Base-by-base conservation (phyloP, 2,329 filamentous ascomycete genomes). In the Didymella sp. region DNA sequence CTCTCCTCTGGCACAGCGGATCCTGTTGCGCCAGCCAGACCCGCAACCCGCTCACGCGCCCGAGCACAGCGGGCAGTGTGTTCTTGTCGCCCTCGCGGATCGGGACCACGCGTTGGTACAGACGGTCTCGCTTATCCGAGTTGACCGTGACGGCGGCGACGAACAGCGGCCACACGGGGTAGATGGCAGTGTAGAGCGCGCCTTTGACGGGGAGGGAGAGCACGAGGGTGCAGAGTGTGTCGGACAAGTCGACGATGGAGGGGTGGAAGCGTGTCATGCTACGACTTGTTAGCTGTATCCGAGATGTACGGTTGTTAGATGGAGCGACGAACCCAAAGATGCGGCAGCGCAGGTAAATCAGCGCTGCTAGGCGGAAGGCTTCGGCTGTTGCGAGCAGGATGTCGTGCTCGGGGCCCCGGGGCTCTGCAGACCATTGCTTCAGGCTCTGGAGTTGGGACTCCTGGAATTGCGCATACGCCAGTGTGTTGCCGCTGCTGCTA, bases 41-140 rank as follows among this genome's bases (percentile, higher is more conserved):
- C 1, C 71, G 60, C 55, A 73, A 44, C 17, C 69, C 67, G 13
- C 68, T 71, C 6, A 74, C 56, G 30, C 72, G 70, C 56, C 65
- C 66, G 33, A 74, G 58, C 21, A 74, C 71, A 5, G 69, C 62
- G 4, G 69, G 65, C 21, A 74, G 58, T 1, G 70, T 73, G 44
- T 70, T 72, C 57, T 70, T 73, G 37, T 73, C 71, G 25, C 70
- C 70, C 28, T 74, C 71, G 15, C 70, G 63, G 21, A 73, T 71
- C 0, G 71, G 67, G 4, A 70, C 71, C 4, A 71, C 71, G 17
- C 66, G 67, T 31, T 71, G 69, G 54, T 71, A 74, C 15, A 74
- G 56, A 38, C 56, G 56, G 41, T 73, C 71, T 17, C 72, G 69
- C 50, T 69, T 72, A 12, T 73, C 72, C 4, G 68, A 63, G 48